A percentile compares a stretch with the other conserved stretches of the same genome.
Conservation (phyloP, 768 basidiomycete genomes). For the Auriculariales sp. region DNA sequence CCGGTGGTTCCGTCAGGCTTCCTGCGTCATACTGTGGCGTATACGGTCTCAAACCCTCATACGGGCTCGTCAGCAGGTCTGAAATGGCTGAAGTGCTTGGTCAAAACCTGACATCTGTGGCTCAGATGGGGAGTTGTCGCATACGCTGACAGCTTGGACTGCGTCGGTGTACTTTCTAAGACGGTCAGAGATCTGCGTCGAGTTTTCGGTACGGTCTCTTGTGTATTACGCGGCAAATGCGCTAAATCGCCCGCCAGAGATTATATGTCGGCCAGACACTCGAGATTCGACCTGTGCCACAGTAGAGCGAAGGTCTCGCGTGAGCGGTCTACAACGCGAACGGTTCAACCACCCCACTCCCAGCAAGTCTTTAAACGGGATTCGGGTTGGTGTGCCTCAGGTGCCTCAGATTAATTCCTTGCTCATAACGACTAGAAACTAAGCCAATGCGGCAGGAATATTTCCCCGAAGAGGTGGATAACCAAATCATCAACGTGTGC, state of each 20-base stretch:
- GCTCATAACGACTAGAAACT: neutral
- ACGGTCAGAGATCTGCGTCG: slow-evolving; percentile 31
- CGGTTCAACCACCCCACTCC: neutral
- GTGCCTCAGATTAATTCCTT: slow-evolving; percentile 20
- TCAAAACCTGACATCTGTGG: neutral
- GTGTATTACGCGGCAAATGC: neutral
- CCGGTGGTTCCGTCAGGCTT: slow-evolving; percentile 84
- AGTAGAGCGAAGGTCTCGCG: slow-evolving; percentile 17
- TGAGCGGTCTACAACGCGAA: neutral
- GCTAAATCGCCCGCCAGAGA: slow-evolving; percentile 16
- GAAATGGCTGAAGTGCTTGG: too few species aligned
- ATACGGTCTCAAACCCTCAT: slow-evolving; percentile 87
- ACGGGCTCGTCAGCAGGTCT: slow-evolving; percentile 78
- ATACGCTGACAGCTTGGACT: slow-evolving; percentile 90
- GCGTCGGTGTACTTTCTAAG: slow-evolving; percentile 68
- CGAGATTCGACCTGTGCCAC: slow-evolving; percentile 65
- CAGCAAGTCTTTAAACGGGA: slow-evolving; percentile 22
- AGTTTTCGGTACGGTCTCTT: slow-evolving; percentile 47
- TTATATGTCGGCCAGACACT: slow-evolving; percentile 41
- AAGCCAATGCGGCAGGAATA: slow-evolving; percentile 41
- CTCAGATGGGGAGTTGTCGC: slow-evolving; percentile 78
- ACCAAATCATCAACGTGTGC: slow-evolving; percentile 28
- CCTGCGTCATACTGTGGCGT: slow-evolving; percentile 92
- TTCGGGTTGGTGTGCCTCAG: slow-evolving; percentile 66
- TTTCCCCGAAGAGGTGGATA: slow-evolving; percentile 55